Base-by-base conservation (phyloP, 805 yeast genomes). In the Metschnikowia bowlesiae region DNA sequence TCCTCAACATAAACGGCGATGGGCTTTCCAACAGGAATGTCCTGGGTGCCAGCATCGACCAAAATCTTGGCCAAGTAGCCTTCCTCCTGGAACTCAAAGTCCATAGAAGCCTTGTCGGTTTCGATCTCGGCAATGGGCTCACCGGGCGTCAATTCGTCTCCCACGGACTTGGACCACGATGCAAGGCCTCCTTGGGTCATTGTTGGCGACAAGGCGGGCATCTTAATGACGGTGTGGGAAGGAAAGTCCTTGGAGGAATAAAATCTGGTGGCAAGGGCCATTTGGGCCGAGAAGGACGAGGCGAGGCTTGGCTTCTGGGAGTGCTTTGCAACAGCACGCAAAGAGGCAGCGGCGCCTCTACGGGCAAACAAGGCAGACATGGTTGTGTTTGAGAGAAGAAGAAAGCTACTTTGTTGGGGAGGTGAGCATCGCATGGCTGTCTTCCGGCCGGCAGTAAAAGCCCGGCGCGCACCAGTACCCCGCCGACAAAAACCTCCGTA, bases 191-290 rank as follows among this genome's bases (percentile, higher is more conserved):
- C 99, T 66, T 88, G 92, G 54, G 97, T 87, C 99, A 94, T 94
- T 48, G 99, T 94, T 58, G 99, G 99, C n/a, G 98, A 92, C 63
- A 94, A 77, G 8, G 99, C 99, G 44, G 99, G 99, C 99, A 94
- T 94, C 68, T 85, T 85, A 62, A 94, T 89, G 64, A 94, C 84
- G 53, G 87, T 82, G 72, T 94, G 97, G 18, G 83, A 70, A 34
- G 96, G 96, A 73, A 81, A 88, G 58, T 73, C 71, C 37, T 68
- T 69, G 31, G 76, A 69, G 28, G 76, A 64, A 62, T 73, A 73
- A 52, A 69, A 67, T 61, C 78, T 64, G 37, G 44, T 29, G 22
- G 44, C 44, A n/a, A 41, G 28, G 33, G 71, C 70, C 61, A 67
- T 62, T 55, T 64, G 68, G 45, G 64, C 57, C 31, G 61, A 56